Evolutionary conservation across 768 basidiomycete genomes (phyloP).

Genomic region (Pulveroboletus ravenelii): DNA sequence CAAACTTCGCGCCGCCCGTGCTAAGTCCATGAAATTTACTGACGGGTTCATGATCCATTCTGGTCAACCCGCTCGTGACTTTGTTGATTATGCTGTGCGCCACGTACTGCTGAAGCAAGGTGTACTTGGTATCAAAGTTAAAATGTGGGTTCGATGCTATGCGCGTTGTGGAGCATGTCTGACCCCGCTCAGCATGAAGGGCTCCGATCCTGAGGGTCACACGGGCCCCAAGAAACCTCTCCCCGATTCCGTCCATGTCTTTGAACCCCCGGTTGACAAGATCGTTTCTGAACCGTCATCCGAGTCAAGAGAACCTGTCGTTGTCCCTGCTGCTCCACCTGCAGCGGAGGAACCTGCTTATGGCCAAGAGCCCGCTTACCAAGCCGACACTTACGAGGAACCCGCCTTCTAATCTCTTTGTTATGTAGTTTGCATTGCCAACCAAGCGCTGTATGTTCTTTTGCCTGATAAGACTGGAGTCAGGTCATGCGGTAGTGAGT

Average conservation of each 20-base stretch:
- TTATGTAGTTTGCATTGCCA: constrained; percentile 15
- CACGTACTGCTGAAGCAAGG: constrained; percentile 98
- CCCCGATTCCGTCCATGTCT: constrained; percentile 88
- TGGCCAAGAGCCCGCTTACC: constrained; percentile 32
- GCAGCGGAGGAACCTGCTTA: constrained; percentile 48
- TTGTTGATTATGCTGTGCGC: constrained; percentile 95
- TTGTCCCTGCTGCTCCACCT: constrained; percentile 45
- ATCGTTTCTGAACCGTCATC: constrained; percentile 84
- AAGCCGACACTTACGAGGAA: constrained; percentile 45
- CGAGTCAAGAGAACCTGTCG: constrained; percentile 73
- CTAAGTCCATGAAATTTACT: constrained; percentile 99
- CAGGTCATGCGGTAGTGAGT: neutral
- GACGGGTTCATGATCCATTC: constrained; percentile 99
- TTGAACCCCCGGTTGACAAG: constrained; percentile 89
- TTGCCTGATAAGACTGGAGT: neutral
- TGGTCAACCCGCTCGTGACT: constrained; percentile 95
- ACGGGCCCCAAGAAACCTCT: constrained; percentile 89
- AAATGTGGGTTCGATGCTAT: constrained; percentile 63
- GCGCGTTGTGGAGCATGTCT: constrained; percentile 4
- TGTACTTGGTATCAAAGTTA: constrained; percentile 99
- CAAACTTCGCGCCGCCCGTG: constrained; percentile 98
- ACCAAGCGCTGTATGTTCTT: constrained; percentile 13
- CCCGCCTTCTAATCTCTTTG: constrained; percentile 51
- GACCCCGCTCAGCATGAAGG: constrained; percentile 77
- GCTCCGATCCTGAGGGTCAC: constrained; percentile 87